phyloP scores from a whole-genome alignment of 2,329 filamentous ascomycete genomes.

The Exophiala sp. region DNA sequence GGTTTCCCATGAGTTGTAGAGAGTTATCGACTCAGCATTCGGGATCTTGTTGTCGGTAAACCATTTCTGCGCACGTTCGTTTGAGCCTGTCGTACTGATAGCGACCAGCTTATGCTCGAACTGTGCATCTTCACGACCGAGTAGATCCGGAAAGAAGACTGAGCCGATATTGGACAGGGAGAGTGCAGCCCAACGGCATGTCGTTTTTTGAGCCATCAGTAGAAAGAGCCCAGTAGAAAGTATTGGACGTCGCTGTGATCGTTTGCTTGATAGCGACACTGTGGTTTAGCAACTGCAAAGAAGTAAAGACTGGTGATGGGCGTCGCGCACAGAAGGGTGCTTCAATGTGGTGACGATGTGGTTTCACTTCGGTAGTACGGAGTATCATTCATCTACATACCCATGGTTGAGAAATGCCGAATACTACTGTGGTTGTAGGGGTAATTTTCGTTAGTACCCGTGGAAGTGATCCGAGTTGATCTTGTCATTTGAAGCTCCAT shows the following conservation, averaged over 20 bases:
- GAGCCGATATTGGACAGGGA: conserved; percentile 29
- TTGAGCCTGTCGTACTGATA: conserved; percentile 27
- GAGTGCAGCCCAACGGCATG: conserved; percentile 28
- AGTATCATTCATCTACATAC: no score
- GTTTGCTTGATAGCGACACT: not conserved
- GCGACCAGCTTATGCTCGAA: conserved; percentile 29
- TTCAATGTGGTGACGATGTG: no score
- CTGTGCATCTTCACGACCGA: conserved; percentile 20
- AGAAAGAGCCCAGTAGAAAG: not conserved
- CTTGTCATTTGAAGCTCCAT: no score
- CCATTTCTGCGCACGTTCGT: conserved; percentile 27
- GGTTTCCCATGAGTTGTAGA: conserved; percentile 29
- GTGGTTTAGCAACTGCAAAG: not conserved
- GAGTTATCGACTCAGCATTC: conserved; percentile 20
- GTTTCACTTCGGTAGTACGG: no score
- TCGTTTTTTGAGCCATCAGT: not conserved
- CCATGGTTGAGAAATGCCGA: no score
- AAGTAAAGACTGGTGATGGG: no score
- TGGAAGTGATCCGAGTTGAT: no score
- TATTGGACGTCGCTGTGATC: not conserved
- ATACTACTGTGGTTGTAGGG: no score
- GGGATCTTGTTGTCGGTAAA: conserved; percentile 27
- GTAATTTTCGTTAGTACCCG: no score
- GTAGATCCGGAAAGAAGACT: conserved; percentile 29
- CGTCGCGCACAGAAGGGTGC: no score